A percentile compares a stretch with the other conserved stretches of the same genome.
These are phyloP conservation scores for Beauveria bassiana DNA, from an alignment of 2,329 filamentous ascomycete genomes.

Conservation along the genomic window DNA sequence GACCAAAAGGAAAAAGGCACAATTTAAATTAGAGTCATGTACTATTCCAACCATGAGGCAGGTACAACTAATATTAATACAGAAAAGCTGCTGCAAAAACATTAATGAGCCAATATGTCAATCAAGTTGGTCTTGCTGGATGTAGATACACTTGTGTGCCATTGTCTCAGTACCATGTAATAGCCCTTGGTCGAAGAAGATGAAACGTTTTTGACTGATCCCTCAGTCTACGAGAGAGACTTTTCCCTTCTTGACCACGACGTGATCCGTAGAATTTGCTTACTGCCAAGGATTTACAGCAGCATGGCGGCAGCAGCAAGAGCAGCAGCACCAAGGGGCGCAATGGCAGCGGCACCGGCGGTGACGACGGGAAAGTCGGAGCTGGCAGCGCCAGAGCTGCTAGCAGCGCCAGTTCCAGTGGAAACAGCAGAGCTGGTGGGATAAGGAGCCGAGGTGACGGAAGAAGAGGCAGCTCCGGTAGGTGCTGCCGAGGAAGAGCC, in stretches of 20 bases:
- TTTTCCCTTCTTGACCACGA: no score
- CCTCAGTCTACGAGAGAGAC: no score
- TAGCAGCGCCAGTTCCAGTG: background rate
- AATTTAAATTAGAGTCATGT: background rate
- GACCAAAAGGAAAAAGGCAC: background rate
- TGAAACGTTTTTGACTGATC: background rate
- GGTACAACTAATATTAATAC: background rate
- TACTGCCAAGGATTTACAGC: background rate
- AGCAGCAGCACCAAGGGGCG: conserved; percentile 1
- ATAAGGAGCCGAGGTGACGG: background rate
- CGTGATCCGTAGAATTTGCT: no score
- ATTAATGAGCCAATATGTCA: background rate
- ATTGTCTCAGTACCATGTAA: background rate
- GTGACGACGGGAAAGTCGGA: background rate
- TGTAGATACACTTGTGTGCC: background rate
- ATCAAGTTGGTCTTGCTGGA: background rate
- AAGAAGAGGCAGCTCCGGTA: background rate
- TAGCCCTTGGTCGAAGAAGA: background rate
- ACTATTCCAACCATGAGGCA: background rate
- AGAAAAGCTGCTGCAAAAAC: background rate
- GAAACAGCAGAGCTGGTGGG: background rate
- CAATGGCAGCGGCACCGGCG: conserved; percentile 2
- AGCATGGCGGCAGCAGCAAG: conserved; percentile 2
- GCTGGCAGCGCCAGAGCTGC: background rate
- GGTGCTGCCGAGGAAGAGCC: background rate